Evolutionary conservation across 768 basidiomycete genomes (phyloP).

Genomic region (Inosperma sp.): DNA sequence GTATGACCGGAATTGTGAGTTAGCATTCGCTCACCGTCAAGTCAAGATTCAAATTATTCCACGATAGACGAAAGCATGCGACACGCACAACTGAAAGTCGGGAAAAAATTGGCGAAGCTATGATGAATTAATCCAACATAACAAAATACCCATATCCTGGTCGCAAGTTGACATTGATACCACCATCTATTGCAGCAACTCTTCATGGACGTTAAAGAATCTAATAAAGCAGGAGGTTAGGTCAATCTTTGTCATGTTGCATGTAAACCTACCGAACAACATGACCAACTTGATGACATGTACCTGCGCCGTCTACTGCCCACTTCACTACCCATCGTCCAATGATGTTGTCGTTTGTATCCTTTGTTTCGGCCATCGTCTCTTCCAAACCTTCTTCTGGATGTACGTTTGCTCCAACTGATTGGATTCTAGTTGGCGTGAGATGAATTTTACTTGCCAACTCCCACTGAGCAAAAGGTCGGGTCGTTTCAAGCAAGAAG

Average conservation of each 20-base stretch:
- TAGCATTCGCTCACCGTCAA: slow-evolving; percentile 40
- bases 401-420: slow-evolving; percentile 26
- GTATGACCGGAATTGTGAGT: slow-evolving; percentile 79
- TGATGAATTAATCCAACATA: slow-evolving; percentile 23
- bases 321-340: slow-evolving; percentile 80
- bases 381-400: slow-evolving; percentile 53
- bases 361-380: slow-evolving; percentile 73
- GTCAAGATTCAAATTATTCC: neutral
- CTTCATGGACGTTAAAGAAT: slow-evolving; percentile 31
- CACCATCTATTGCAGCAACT: slow-evolving; percentile 21
- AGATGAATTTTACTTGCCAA: slow-evolving; percentile 53
- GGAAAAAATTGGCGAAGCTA: slow-evolving; percentile 1
- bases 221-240: slow-evolving; percentile 12
- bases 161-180: slow-evolving; percentile 13
- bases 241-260: neutral
- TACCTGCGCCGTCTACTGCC: slow-evolving; percentile 60
- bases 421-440: slow-evolving; percentile 34
- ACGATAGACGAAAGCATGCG: slow-evolving; percentile 6
- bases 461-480: slow-evolving; percentile 81
- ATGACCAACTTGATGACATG: slow-evolving; percentile 57
- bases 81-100: slow-evolving; percentile 2
- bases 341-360: slow-evolving; percentile 51
- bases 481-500: slow-evolving; percentile 60
- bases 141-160: slow-evolving; percentile 3
- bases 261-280: slow-evolving; percentile 54